phyloP scores from a whole-genome alignment of 2,329 filamentous ascomycete genomes.

The Ramularia collo-cygni region DNA sequence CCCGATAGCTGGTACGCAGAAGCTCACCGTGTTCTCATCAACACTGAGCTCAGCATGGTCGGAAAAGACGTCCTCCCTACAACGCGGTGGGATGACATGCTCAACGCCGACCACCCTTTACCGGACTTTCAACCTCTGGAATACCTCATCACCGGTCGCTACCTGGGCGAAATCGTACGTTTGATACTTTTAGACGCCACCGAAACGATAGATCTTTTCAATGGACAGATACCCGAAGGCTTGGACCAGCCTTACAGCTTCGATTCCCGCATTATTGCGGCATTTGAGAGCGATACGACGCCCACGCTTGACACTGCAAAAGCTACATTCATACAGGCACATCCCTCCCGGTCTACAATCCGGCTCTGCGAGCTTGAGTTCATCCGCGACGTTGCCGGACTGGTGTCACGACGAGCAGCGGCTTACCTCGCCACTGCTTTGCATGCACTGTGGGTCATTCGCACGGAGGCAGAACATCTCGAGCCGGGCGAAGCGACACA shows the following conservation, averaged over 20 bases:
- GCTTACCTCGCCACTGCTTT: slow-evolving; percentile 58
- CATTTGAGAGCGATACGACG: slow-evolving; percentile 46
- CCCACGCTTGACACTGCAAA: slow-evolving; percentile 35
- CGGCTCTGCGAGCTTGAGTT: slow-evolving; percentile 43
- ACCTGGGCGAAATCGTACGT: slow-evolving; percentile 57
- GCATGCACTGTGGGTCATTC: slow-evolving; percentile 54
- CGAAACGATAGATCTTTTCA: slow-evolving; percentile 49
- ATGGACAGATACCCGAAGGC: slow-evolving; percentile 48
- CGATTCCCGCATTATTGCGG: slow-evolving; percentile 53
- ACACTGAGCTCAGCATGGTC: slow-evolving; percentile 62
- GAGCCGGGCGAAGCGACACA: slow-evolving; percentile 27
- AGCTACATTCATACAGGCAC: slow-evolving; percentile 45
- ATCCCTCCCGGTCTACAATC: slow-evolving; percentile 38
- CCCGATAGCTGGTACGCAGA: slow-evolving; percentile 49
- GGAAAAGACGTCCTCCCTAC: slow-evolving; percentile 52
- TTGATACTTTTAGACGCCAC: slow-evolving; percentile 56
- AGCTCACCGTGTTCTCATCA: slow-evolving; percentile 56
- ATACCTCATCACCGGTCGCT: slow-evolving; percentile 57
- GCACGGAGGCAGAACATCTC: slow-evolving; percentile 41
- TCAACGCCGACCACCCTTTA: slow-evolving; percentile 50
- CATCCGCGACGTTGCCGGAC: slow-evolving; percentile 45
- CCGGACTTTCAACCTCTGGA: slow-evolving; percentile 61
- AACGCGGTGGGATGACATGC: slow-evolving; percentile 55
- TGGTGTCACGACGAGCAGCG: slow-evolving; percentile 53
- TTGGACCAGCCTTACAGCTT: slow-evolving; percentile 52